Evolutionary conservation across 495 filamentous ascomycete genomes (phyloP), one percentile per base, ranked within the genome.

Genomic region (Penicillium longicatenatum): DNA sequence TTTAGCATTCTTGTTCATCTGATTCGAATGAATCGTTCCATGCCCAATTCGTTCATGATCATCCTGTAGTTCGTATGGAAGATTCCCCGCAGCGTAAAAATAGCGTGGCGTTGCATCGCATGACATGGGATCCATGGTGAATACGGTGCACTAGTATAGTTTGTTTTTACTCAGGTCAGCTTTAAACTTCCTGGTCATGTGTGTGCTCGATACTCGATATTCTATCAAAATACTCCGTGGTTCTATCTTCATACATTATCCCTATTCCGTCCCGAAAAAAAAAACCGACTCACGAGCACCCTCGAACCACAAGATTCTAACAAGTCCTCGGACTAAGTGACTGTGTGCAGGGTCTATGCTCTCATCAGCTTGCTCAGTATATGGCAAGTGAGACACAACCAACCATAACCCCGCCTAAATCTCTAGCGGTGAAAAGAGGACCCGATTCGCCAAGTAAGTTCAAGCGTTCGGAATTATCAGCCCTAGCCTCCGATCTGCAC

Each of bases 321-420:
- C 31, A 35, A 35, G 31, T 10, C 31, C 12, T 14, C 9, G 14
- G 37, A 39, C 0, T 4, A 39, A 16, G 14, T 39, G 37, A 39
- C 37, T 16, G 37, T 39, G 37, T 39, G 37, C 17, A 39, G 14
- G 6, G 37, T 17, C 16, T 17, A 39, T 39, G 37, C 29, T 16
- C 21, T 50, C 19, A 49, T 41, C 24, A 19, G 22, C 43, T 22
- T 35, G 31, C 9, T 17, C 0, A 39, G 31, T 51, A 22, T 5
- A 12, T 8, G 21, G 30, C 31, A 46, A 21, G 50, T 65, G 58
- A 59, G 52, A 65, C 55, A 55, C 42, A 50, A 35, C 55, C 47
- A 65, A 61, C 62, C 58, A 58, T 45, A 55, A 22, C 35, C 24
- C 20, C 5, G 10, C 1, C 24, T 17, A 26, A 11, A 33, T 16